Conservation (phyloP, 75 land plant genomes). For the Azolla pinnata region DNA sequence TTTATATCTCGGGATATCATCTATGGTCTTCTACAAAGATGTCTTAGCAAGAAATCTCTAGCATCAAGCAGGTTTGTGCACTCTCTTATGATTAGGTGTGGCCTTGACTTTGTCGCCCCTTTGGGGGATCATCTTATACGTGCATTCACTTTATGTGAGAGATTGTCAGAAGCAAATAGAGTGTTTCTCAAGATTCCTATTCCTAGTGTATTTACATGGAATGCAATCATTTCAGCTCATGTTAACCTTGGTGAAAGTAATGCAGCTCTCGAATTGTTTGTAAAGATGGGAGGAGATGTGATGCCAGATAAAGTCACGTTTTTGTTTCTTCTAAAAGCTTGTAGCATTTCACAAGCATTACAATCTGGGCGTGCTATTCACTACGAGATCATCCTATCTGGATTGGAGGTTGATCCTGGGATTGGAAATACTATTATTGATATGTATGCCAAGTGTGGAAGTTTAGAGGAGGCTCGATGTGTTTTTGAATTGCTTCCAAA, state of each 20-base stretch:
- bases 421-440: constrained; percentile 15
- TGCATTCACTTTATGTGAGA: constrained; percentile 1
- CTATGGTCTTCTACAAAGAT: constrained; percentile 2
- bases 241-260: background rate
- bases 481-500: constrained; percentile 12
- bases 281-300: constrained; percentile 6
- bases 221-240: background rate
- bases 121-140: constrained; percentile 10
- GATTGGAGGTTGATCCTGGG: background rate
- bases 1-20: constrained; percentile 1
- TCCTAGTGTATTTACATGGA: constrained; percentile 3
- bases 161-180: background rate
- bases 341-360: constrained; percentile 7
- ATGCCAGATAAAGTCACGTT: constrained; percentile 10
- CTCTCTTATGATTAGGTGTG: constrained; percentile 4
- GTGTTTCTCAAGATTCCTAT: background rate
- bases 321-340: constrained; percentile 6
- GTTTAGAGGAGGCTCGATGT: constrained; percentile 9
- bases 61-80: constrained; percentile 4
- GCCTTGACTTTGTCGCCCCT: constrained; percentile 1
- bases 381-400: constrained; percentile 1
- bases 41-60: constrained; percentile 1
- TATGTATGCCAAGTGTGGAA: constrained; percentile 26
- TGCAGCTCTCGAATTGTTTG: background rate
- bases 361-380: constrained; percentile 4